Conservation (phyloP, 148 eudicot species). For the Nyssa sinensis region DNA sequence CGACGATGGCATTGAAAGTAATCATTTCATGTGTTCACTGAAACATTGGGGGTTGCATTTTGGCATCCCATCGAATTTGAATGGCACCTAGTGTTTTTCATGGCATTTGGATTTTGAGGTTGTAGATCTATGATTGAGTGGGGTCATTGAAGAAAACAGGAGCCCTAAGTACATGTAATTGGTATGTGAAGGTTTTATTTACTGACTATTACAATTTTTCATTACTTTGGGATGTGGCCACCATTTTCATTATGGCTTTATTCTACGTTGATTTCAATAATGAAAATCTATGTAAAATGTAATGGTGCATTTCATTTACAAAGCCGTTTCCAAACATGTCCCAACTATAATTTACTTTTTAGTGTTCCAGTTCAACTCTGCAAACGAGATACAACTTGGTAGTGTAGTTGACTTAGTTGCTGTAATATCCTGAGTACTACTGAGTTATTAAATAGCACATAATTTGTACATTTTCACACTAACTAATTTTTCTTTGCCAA, state of each 20-base stretch:
- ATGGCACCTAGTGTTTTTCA: no score
- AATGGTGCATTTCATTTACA: no score
- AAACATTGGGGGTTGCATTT: no score
- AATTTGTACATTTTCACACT: no score
- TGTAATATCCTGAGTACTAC: no score
- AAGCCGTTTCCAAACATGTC: no score
- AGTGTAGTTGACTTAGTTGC: no score
- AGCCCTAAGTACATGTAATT: neutral
- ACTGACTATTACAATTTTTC: neutral
- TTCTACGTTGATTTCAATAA: neutral
- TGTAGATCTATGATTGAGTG: neutral
- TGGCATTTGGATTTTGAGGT: neutral
- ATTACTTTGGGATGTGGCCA: neutral
- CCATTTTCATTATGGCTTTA: neutral
- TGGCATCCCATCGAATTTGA: no score
- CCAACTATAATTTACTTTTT: no score
- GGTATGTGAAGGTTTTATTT: neutral
- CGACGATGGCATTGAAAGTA: neutral
- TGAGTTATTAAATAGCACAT: neutral
- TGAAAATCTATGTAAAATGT: neutral
- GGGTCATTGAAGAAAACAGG: neutral
- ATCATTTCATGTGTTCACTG: no score
- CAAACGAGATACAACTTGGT: no score
- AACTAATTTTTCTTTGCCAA: neutral
- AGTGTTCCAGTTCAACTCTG: no score